phyloP scores from a whole-genome alignment of 768 basidiomycete genomes.

The Hygrocybe punicea region DNA sequence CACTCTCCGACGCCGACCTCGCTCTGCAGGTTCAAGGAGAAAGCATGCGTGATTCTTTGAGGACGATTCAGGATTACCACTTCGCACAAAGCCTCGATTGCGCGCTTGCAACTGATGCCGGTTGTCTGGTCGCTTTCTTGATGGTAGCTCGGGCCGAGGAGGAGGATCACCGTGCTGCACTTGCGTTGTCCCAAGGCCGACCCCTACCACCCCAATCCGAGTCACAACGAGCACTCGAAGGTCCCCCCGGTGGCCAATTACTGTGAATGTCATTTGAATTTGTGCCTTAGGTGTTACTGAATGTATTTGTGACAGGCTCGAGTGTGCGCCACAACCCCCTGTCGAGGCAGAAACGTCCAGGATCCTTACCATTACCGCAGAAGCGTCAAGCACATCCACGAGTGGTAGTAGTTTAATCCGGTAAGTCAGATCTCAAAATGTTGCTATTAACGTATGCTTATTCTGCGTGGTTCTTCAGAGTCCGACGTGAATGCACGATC shows the following conservation, averaged over 20 bases:
- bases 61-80: conserved; percentile 34
- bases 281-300: background rate
- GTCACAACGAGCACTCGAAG: conserved; percentile 7
- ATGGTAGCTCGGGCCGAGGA: conserved; percentile 37
- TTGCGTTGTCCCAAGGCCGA: conserved; percentile 34
- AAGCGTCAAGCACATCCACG: no score
- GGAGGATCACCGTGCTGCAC: conserved; percentile 43
- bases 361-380: no score
- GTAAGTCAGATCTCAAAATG: background rate
- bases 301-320: background rate
- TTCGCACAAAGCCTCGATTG: conserved; percentile 44
- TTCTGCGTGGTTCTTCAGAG: background rate
- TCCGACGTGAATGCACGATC: conserved; percentile 4
- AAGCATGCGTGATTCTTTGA: conserved; percentile 29
- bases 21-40: conserved; percentile 44
- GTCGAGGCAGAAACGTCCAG: no score
- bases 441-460: background rate
- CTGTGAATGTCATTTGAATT: background rate
- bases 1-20: conserved; percentile 42
- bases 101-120: conserved; percentile 37
- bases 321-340: background rate
- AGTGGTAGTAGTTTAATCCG: background rate
- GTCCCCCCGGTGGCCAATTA: background rate
- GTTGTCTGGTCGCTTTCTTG: conserved; percentile 28
- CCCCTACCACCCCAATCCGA: conserved; percentile 25